Conservation (phyloP, 1,139 yeast genomes). For the Meyerozyma smithsonii region DNA sequence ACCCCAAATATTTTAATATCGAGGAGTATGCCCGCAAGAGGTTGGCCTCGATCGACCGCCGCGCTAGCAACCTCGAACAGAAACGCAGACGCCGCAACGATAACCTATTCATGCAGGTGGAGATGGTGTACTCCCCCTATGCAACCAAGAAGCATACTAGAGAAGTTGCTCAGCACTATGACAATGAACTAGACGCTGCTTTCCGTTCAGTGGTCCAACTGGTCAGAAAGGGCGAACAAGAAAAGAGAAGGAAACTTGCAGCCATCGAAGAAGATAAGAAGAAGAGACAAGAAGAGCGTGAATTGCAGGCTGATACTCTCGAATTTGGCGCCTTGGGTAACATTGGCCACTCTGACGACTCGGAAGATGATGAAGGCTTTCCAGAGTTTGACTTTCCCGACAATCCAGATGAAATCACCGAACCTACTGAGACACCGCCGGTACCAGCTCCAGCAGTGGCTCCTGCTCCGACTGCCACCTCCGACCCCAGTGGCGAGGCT, state of each 20-base stretch:
- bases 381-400: conserved; percentile 1
- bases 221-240: conserved; percentile 31
- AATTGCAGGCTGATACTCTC: conserved; percentile 7
- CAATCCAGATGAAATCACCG: neutral
- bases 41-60: conserved; percentile 19
- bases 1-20: conserved; percentile 42
- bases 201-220: conserved; percentile 33
- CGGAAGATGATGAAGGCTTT: neutral
- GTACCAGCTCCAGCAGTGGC: too few relatives aligned
- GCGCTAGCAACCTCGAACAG: conserved; percentile 16
- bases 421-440: too few relatives aligned
- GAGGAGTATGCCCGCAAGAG: conserved; percentile 51
- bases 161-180: conserved; percentile 22
- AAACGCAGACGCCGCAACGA: conserved; percentile 20
- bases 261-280: conserved; percentile 7
- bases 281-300: conserved; percentile 13
- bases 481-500: neutral
- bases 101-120: conserved; percentile 45
- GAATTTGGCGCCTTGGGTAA: conserved; percentile 10
- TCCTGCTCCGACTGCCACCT: too few relatives aligned
- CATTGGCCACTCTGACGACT: conserved; percentile 1
- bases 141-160: conserved; percentile 22
- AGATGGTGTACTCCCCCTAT: conserved; percentile 37
- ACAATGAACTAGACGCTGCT: conserved; percentile 26
- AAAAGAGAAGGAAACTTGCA: conserved; percentile 16